Base-by-base conservation (phyloP, 2,329 filamentous ascomycete species). In the Colletotrichum phormii region DNA sequence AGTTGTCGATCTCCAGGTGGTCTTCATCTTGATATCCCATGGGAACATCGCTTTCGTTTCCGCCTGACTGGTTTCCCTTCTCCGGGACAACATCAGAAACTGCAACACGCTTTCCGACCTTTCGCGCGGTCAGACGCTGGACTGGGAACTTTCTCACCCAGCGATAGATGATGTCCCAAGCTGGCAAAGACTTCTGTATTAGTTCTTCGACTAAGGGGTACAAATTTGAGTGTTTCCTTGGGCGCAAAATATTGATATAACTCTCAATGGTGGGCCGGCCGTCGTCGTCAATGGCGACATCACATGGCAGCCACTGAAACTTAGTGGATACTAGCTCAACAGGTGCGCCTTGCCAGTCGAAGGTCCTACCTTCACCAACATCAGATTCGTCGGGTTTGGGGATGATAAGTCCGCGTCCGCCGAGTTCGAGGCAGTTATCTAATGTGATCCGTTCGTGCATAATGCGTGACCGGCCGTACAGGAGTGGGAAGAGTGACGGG, bases 401-500 rank as follows among this genome's bases (percentile, higher is more conserved):
- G 15, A 82, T 69, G 15, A 77, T 63, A 7, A 78, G 73, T 6
- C 83, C 84, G 57, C 75, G 73, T 6, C 83, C 80, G 58, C 80
- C 82, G 58, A 78, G 65, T 0, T 79, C 73, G 4, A 87, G 77
- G 7, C 82, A 82, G 57, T 81, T 75, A 3, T 77, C 66, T 1
- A 90, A 75, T 4, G 84, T 81, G 58, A 84, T 79, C 2, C 75
- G 73, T 53, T 73, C 75, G 54, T 81, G 61, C 1, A 82, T 55
- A 18, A 82, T 76, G 3, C 82, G 82, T 2, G 84, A 85, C 15
- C 80, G 79, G 0, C 88, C 89, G 75, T 89, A 90, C 1, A 89
- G 77, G 0, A 93, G 79, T 0, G 91, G 90, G 75, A 86, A 93
- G 6, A 93, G 82, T 0, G 90, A 93, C 1, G 91, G 90, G 74